These are phyloP conservation scores for Penicillium malachiteum DNA, from an alignment of 495 filamentous ascomycete species.

Conservation along the genomic window DNA sequence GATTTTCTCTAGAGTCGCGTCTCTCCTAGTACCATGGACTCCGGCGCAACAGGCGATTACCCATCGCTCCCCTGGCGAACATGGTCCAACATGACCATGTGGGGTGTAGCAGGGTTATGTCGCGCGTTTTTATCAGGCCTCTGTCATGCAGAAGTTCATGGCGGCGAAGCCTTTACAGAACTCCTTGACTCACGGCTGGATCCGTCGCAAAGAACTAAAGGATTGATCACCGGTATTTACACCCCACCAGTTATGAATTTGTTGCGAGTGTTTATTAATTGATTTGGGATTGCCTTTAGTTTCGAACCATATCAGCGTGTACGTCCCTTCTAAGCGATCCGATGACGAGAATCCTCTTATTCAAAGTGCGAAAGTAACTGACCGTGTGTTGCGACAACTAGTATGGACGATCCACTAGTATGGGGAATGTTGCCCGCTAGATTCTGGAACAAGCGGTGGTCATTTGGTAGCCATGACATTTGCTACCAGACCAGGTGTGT, in stretches of 20 bases:
- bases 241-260: neutral
- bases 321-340: slow-evolving; percentile 50
- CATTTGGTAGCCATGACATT: slow-evolving; percentile 87
- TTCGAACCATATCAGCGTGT: slow-evolving; percentile 95
- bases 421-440: slow-evolving; percentile 82
- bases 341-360: slow-evolving; percentile 6
- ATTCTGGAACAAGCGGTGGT: slow-evolving; percentile 79
- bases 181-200: slow-evolving; percentile 71
- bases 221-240: slow-evolving; percentile 78
- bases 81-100: slow-evolving; percentile 42
- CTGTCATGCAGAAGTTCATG: slow-evolving; percentile 59
- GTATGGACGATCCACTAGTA: slow-evolving; percentile 89
- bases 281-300: slow-evolving; percentile 48
- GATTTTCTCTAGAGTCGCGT: slow-evolving; percentile 23
- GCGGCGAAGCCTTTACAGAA: slow-evolving; percentile 72
- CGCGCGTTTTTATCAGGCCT: slow-evolving; percentile 45
- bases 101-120: slow-evolving; percentile 45
- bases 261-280: slow-evolving; percentile 12
- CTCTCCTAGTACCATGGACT: slow-evolving; percentile 32
- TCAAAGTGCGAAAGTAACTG: slow-evolving; percentile 24
- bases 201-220: slow-evolving; percentile 64
- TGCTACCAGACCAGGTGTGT: slow-evolving; percentile 58
- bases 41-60: slow-evolving; percentile 40
- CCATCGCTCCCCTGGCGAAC: slow-evolving; percentile 47
- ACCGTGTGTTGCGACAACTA: slow-evolving; percentile 40